phyloP scores from a whole-genome alignment of 78 protist genomes.

The Chrysochromulina tobinii region DNA sequence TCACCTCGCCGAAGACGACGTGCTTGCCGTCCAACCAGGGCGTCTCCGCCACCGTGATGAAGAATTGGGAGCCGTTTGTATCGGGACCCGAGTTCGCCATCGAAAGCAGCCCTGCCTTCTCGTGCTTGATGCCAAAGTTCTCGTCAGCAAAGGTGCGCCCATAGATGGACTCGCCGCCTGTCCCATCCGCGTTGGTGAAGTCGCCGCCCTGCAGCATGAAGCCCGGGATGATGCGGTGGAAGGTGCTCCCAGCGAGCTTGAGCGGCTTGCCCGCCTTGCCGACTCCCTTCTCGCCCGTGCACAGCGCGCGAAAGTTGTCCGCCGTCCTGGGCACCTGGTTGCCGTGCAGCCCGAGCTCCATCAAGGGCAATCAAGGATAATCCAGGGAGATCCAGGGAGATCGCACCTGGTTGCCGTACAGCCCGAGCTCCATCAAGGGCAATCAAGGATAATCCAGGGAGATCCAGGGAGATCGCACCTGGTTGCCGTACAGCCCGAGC shows the following conservation, averaged over 20 bases:
- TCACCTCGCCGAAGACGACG: constrained; percentile 80
- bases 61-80: constrained; percentile 86
- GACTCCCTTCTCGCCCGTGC: constrained; percentile 60
- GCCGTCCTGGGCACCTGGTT: constrained; percentile 28
- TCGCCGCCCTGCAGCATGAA: constrained; percentile 83
- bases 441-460: no score
- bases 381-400: no score
- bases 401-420: not conserved
- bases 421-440: constrained; percentile 14
- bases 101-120: constrained; percentile 53
- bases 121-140: constrained; percentile 65
- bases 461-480: no score
- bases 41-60: constrained; percentile 73
- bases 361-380: not conserved
- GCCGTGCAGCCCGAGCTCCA: not conserved
- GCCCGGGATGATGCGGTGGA: constrained; percentile 12
- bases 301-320: constrained; percentile 63
- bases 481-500: no score
- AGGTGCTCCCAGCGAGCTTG: not conserved
- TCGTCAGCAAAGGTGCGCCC: constrained; percentile 84
- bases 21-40: constrained; percentile 77
- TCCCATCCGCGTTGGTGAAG: constrained; percentile 91
- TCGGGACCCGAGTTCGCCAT: constrained; percentile 74
- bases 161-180: constrained; percentile 96
- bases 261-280: not conserved